These are phyloP conservation scores for Lomentospora prolificans DNA, from an alignment of 2,329 filamentous ascomycete genomes.

Conservation along the genomic window DNA sequence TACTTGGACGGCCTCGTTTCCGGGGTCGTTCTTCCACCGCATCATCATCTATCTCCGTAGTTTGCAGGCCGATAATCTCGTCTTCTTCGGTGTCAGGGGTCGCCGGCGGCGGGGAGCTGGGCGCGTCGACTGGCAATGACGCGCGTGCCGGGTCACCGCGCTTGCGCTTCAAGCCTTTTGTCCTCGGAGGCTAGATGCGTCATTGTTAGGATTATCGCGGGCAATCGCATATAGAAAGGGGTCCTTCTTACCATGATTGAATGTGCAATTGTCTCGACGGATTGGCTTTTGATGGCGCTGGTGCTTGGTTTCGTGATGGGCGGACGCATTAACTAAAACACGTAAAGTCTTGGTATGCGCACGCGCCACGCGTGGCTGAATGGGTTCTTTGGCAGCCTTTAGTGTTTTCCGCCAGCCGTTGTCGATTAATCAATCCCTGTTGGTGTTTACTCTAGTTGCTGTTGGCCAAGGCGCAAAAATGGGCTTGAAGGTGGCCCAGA, in stretches of 20 bases:
- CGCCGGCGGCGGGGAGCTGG: neutral
- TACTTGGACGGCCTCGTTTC: conserved; percentile 2
- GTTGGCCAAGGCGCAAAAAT: too few relatives aligned
- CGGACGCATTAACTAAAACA: neutral
- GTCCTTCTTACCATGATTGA: conserved; percentile 6
- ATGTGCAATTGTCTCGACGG: too few relatives aligned
- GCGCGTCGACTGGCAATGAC: conserved; percentile 19
- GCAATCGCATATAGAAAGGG: neutral
- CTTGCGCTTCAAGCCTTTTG: conserved; percentile 29
- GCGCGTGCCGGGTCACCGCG: conserved; percentile 32
- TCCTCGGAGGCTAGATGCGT: conserved; percentile 16
- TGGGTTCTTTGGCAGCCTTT: too few relatives aligned
- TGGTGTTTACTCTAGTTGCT: too few relatives aligned
- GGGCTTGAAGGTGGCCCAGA: too few relatives aligned
- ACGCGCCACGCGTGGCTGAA: conserved; percentile 1
- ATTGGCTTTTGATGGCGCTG: neutral
- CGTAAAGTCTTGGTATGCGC: neutral
- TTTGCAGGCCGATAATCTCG: conserved; percentile 11
- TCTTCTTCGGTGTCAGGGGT: conserved; percentile 12
- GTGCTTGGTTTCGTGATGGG: neutral
- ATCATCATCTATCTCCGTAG: conserved; percentile 9
- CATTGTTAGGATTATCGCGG: neutral
- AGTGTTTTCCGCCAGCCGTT: too few relatives aligned
- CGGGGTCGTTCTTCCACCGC: conserved; percentile 12
- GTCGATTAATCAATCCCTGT: too few relatives aligned